Evolutionary conservation across 2,329 filamentous ascomycete species (phyloP).

Genomic region (Cordyceps cateniannulata): DNA sequence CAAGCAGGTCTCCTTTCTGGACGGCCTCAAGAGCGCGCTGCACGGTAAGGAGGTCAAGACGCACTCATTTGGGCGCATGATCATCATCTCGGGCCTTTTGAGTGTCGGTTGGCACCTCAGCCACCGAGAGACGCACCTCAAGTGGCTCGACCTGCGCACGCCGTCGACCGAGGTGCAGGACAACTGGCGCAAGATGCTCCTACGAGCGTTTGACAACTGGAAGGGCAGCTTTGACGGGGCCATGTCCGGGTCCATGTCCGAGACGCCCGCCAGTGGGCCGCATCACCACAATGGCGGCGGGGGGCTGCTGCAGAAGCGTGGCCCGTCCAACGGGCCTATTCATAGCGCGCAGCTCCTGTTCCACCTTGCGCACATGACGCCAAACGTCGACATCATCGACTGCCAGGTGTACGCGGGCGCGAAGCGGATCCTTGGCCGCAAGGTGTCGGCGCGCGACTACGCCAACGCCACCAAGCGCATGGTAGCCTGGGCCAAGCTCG

Average conservation of each 20-base stretch:
- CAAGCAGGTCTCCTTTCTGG: conserved; percentile 72
- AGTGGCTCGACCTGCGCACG: conserved; percentile 64
- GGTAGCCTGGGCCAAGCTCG: conserved; percentile 69
- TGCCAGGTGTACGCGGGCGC: conserved; percentile 85
- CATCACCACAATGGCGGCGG: not conserved
- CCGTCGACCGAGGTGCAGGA: conserved; percentile 56
- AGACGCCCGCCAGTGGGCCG: conserved; percentile 16
- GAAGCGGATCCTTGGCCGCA: conserved; percentile 67
- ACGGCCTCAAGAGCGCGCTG: conserved; percentile 76
- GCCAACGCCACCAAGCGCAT: conserved; percentile 67
- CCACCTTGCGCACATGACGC: conserved; percentile 80
- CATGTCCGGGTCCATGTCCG: conserved; percentile 36
- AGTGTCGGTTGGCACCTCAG: conserved; percentile 90
- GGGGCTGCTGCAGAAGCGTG: conserved; percentile 34
- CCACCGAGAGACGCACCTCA: conserved; percentile 77
- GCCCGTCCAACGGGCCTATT: conserved; percentile 56
- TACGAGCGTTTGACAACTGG: conserved; percentile 81
- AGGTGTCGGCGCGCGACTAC: conserved; percentile 71
- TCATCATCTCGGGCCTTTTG: conserved; percentile 84
- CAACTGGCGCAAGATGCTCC: conserved; percentile 71
- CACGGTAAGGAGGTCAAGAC: conserved; percentile 77
- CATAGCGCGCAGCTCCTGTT: conserved; percentile 76
- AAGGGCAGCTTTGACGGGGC: conserved; percentile 75
- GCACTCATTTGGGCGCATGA: conserved; percentile 81
- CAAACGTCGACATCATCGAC: conserved; percentile 83